Evolutionary conservation across 805 yeast species (phyloP), one percentile per base, ranked within the genome.

Genomic region (Priceomyces fermenticarens): DNA sequence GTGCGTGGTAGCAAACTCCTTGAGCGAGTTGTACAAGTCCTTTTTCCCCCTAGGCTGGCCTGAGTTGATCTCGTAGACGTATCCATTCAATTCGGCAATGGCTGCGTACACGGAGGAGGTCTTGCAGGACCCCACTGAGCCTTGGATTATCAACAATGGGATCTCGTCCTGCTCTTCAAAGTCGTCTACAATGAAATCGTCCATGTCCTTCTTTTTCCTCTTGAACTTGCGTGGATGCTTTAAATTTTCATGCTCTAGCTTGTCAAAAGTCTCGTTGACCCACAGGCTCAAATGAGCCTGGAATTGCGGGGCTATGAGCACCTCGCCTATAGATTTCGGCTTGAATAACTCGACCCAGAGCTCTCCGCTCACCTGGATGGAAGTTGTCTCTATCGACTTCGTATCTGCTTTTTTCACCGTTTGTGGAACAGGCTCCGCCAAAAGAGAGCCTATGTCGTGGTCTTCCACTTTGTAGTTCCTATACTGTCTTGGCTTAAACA

Each of bases 1-100:
- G 44, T 88, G 88, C 0, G 95, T 85, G 3, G 96, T 90, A 41
- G 91, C 81, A 39, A 89, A 75, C 53, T 95, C 97, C 36, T 75
- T 81, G 30, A 91, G 67, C 23, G 70, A 77, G 17, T 79, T 75
- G 38, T 72, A 65, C 10, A 91, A 73, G 45, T 86, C 91, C 55
- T 80, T 85, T 36, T 83, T 78, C 1, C 88, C 77, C 54, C 98
- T 70, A 26, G 78, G 67, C 49, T 79, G 83, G n/a, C 88, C 78
- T 0, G 89, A 69, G 57, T 87, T 88, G 23, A 90, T 70, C 57
- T 91, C 98, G 57, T 85, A 83, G 2, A 90, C 85, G 50, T 81
- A 85, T 0, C 90, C 90, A 13, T 70, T 67, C 8, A 82, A 48
- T 34, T 78, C 80, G 8, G 76, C 66, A 55, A 85, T 79, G 3